A percentile compares a stretch with the other conserved stretches of the same genome.
Conservation (phyloP, 2,329 filamentous ascomycete genomes). For the Paraphaeosphaeria minitans region DNA sequence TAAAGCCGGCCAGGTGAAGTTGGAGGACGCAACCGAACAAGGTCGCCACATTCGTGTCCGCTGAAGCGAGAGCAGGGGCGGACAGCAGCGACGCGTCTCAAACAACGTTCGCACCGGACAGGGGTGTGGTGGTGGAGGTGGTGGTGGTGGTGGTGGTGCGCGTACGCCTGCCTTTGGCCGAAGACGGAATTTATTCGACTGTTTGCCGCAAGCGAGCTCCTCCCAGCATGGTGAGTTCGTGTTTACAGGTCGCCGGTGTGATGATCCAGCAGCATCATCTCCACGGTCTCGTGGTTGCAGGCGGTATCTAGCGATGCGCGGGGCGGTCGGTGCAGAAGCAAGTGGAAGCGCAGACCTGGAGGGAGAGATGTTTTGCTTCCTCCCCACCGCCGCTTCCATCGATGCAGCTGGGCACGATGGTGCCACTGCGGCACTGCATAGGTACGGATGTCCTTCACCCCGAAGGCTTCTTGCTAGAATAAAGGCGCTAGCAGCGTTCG, state of each 20-base stretch:
- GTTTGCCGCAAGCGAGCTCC: slow-evolving; percentile 16
- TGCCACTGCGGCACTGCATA: slow-evolving; percentile 9
- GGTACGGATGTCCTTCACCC: slow-evolving; percentile 13
- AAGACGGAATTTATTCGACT: slow-evolving; percentile 13
- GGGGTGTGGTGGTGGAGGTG: slow-evolving; percentile 14
- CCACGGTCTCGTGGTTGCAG: neutral
- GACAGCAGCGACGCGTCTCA: slow-evolving; percentile 24
- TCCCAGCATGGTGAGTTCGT: neutral
- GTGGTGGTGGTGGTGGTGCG: slow-evolving; percentile 12
- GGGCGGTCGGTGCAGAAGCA: slow-evolving; percentile 9
- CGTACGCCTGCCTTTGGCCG: slow-evolving; percentile 23
- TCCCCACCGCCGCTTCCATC: slow-evolving; percentile 10
- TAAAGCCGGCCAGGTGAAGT: slow-evolving; percentile 27
- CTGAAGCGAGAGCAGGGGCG: slow-evolving; percentile 15
- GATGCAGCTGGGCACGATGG: slow-evolving; percentile 17
- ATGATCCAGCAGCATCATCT: neutral
- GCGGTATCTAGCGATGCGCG: slow-evolving; percentile 9
- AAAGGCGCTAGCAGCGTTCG: slow-evolving; percentile 27
- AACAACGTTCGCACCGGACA: slow-evolving; percentile 17
- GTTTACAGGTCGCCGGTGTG: slow-evolving; percentile 4
- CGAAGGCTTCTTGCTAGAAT: slow-evolving; percentile 18
- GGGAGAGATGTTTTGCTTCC: slow-evolving; percentile 18
- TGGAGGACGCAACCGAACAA: slow-evolving; percentile 13
- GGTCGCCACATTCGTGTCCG: slow-evolving; percentile 22
- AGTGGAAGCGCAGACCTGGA: neutral